A percentile compares a stretch with the other conserved stretches of the same genome.
Evolutionary conservation across 1,284 basidiomycete genomes (phyloP).

Genomic region (Cyathus pygmaeus): DNA sequence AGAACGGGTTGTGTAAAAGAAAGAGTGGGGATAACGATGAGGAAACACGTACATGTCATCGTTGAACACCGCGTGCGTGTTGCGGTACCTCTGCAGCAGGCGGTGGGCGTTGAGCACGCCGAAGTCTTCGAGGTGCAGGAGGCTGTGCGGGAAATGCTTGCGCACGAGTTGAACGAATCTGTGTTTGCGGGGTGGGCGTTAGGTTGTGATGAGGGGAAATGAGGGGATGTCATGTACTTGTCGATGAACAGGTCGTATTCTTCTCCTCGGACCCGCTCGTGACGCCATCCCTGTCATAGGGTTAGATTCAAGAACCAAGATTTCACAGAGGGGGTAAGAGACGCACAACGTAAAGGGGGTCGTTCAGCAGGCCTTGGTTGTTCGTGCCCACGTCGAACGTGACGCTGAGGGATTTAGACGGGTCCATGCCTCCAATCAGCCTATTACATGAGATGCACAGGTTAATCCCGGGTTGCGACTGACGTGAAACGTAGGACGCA

Average conservation of each 20-base stretch:
- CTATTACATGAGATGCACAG: constrained; percentile 43
- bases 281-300: constrained; percentile 66
- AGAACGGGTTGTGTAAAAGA: neutral
- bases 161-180: constrained; percentile 62
- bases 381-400: constrained; percentile 84
- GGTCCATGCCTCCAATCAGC: constrained; percentile 85
- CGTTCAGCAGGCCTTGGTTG: constrained; percentile 70
- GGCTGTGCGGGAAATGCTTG: constrained; percentile 55
- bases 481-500: constrained; percentile 38
- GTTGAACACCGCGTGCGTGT: constrained; percentile 80
- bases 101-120: constrained; percentile 80
- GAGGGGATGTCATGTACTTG: constrained; percentile 53
- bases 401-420: constrained; percentile 70
- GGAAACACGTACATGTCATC: constrained; percentile 71
- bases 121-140: constrained; percentile 85
- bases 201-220: neutral
- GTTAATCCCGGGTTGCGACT: neutral
- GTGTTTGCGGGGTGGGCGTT: neutral
- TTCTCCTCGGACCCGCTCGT: constrained; percentile 70
- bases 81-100: constrained; percentile 74
- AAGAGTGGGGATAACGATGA: neutral
- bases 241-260: constrained; percentile 77
- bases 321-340: neutral
- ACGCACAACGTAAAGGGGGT: constrained; percentile 74
- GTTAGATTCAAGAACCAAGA: neutral